These are phyloP conservation scores for Lachnellula hyalina DNA, from an alignment of 2,329 filamentous ascomycete genomes.

Conservation along the genomic window DNA sequence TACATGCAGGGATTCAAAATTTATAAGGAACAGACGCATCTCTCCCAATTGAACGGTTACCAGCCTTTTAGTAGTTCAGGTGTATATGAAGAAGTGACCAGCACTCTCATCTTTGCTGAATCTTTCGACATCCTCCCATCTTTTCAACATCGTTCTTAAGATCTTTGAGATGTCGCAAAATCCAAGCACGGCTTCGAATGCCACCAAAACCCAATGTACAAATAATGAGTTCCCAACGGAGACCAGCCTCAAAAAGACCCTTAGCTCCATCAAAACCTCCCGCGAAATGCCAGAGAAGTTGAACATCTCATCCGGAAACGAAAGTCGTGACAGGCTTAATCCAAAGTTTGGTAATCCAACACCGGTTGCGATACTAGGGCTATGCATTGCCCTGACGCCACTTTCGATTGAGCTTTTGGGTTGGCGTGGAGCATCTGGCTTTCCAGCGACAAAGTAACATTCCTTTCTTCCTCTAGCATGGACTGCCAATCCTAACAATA, in stretches of 20 bases:
- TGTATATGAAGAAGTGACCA: too few relatives aligned
- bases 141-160: too few relatives aligned
- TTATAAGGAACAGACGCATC: too few relatives aligned
- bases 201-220: too few relatives aligned
- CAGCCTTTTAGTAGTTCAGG: too few relatives aligned
- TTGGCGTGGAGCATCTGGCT: constrained; percentile 45
- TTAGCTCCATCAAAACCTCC: background rate
- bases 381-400: constrained; percentile 44
- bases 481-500: background rate
- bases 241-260: background rate
- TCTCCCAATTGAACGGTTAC: too few relatives aligned
- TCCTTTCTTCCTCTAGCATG: background rate
- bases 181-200: too few relatives aligned
- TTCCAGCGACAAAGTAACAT: constrained; percentile 40
- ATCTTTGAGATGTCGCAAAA: too few relatives aligned
- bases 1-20: too few relatives aligned
- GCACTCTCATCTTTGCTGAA: too few relatives aligned
- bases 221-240: background rate
- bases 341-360: background rate
- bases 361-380: constrained; percentile 40
- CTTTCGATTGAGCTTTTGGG: constrained; percentile 46
- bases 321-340: background rate
- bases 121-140: too few relatives aligned
- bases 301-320: background rate
- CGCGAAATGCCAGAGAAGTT: background rate